Evolutionary conservation across 2,329 filamentous ascomycete genomes (phyloP).

Genomic region (Juglanconis juglandina): DNA sequence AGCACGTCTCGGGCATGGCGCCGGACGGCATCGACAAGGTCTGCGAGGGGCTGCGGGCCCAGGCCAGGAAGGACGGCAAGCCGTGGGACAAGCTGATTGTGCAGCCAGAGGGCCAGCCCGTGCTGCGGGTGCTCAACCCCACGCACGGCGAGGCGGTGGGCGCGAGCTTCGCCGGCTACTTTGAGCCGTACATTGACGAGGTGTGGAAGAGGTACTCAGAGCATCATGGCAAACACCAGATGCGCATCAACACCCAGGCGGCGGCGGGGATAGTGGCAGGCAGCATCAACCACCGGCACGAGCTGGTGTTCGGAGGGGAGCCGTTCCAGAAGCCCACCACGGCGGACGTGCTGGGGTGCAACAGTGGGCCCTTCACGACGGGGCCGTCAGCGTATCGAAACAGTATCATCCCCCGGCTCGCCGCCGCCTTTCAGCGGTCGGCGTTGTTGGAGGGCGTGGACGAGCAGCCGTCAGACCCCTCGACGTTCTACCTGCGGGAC

Average conservation of each 20-base stretch:
- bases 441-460: conserved; percentile 42
- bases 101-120: conserved; percentile 23
- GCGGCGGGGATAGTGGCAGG: conserved; percentile 51
- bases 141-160: conserved; percentile 41
- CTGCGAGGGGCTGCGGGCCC: conserved; percentile 50
- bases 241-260: conserved; percentile 65
- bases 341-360: conserved; percentile 65
- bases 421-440: conserved; percentile 51
- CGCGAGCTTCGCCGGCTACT: conserved; percentile 43
- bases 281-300: conserved; percentile 39
- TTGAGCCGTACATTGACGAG: conserved; percentile 38
- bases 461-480: conserved; percentile 36
- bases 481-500: conserved; percentile 35
- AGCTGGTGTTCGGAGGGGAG: conserved; percentile 35
- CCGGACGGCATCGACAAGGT: conserved; percentile 54
- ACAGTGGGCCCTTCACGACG: conserved; percentile 57
- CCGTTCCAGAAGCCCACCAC: conserved; percentile 55
- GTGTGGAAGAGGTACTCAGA: conserved; percentile 38
- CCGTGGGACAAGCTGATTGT: conserved; percentile 60
- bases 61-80: conserved; percentile 52
- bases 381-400: conserved; percentile 36
- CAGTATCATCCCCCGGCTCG: conserved; percentile 47
- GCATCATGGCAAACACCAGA: conserved; percentile 24
- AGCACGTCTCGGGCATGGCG: conserved; percentile 56
- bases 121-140: conserved; percentile 41